Percentiles rank a stretch among this genome's conserved stretches.
These are phyloP conservation scores for Fragaria ananassa DNA, from an alignment of 306 rosid species.

Conservation along the genomic window DNA sequence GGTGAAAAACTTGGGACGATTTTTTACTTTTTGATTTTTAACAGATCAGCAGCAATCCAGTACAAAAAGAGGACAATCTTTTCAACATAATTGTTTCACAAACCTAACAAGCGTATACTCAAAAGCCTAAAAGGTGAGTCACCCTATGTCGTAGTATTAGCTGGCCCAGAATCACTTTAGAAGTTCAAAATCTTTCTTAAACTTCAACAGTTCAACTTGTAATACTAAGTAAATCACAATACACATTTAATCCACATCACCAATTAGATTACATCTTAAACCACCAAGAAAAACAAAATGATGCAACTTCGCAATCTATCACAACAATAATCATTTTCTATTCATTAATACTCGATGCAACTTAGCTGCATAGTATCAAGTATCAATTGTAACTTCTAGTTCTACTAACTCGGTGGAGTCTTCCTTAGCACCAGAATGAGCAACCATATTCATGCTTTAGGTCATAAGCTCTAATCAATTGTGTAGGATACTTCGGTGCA, in stretches of 20 bases:
- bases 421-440: conserved; percentile 7
- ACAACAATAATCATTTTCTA: background rate
- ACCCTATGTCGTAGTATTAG: background rate
- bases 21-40: background rate
- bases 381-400: background rate
- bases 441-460: background rate
- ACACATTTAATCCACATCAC: background rate
- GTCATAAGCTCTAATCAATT: background rate
- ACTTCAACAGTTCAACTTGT: background rate
- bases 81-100: background rate
- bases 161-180: background rate
- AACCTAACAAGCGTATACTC: background rate
- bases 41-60: background rate
- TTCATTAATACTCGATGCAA: background rate
- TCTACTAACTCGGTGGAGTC: background rate
- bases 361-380: background rate
- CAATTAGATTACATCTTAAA: background rate
- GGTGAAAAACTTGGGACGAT: background rate
- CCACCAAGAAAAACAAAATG: background rate
- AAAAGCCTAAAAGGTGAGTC: background rate
- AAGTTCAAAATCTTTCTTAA: background rate
- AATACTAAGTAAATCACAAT: background rate
- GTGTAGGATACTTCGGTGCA: background rate
- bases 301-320: background rate
- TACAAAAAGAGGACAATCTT: background rate